A percentile compares a stretch with the other conserved stretches of the same genome.
Conservation (phyloP, 2,329 filamentous ascomycete species). For the Pezicula carpinea region DNA sequence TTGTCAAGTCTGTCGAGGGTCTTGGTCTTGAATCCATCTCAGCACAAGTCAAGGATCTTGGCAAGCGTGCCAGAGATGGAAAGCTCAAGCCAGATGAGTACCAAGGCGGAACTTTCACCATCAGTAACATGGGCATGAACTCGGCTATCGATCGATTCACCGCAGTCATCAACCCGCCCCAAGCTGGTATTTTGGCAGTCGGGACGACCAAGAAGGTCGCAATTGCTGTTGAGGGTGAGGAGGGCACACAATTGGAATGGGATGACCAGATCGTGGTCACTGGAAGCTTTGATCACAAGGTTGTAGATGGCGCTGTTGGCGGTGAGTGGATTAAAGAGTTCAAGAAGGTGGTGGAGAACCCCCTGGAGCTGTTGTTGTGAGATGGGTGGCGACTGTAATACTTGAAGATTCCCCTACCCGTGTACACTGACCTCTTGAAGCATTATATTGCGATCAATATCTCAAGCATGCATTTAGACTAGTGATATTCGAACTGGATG, state of each 20-base stretch:
- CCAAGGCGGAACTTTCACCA: conserved; percentile 98
- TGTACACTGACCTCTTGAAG: conserved; percentile 8
- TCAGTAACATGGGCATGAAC: conserved; percentile 99
- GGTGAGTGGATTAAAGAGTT: conserved; percentile 95
- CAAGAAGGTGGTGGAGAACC: conserved; percentile 98
- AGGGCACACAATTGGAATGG: conserved; percentile 76
- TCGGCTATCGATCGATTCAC: conserved; percentile 92
- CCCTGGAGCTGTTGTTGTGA: conserved; percentile 84
- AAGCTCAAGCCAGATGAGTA: conserved; percentile 99
- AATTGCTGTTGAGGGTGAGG: conserved; percentile 77
- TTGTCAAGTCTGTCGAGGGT: conserved; percentile 83
- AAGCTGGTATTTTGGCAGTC: conserved; percentile 91
- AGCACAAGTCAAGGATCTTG: conserved; percentile 86
- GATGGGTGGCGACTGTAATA: conserved; percentile 1
- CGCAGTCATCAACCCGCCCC: conserved; percentile 97
- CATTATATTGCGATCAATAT: conserved; percentile 2
- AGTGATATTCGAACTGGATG: too few relatives aligned
- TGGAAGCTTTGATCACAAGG: conserved; percentile 97
- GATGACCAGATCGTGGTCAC: conserved; percentile 97
- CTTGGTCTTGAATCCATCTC: conserved; percentile 89
- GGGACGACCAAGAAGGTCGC: conserved; percentile 96
- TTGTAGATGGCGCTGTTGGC: conserved; percentile 92
- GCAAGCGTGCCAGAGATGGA: conserved; percentile 90
- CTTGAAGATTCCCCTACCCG: conserved; percentile 5
- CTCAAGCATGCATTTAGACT: not conserved